Percentiles rank a stretch among this genome's conserved stretches.
Conservation (phyloP, 768 basidiomycete species). For the Sutorius australiensis region DNA sequence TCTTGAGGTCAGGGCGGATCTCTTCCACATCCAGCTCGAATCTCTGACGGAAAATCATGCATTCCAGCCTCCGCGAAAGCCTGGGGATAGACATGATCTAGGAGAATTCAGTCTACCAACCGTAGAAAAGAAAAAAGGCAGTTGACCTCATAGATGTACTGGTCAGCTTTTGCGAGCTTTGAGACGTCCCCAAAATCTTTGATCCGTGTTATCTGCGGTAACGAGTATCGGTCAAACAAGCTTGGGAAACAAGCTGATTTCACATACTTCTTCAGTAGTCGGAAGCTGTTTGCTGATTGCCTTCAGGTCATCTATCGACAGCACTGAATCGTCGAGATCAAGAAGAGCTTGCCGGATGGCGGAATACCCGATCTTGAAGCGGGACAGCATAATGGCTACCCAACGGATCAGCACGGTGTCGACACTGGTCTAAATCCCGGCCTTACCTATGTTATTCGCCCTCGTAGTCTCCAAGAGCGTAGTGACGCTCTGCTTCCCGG, state of each 20-base stretch:
- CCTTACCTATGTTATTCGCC: constrained; percentile 78
- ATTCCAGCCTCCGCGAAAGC: constrained; percentile 66
- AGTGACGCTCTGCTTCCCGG: constrained; percentile 57
- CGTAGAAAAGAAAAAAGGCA: not conserved
- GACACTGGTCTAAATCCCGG: not conserved
- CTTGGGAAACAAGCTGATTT: not conserved
- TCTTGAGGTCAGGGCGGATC: constrained; percentile 75
- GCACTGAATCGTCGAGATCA: constrained; percentile 60
- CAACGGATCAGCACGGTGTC: constrained; percentile 2
- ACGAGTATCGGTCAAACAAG: not conserved
- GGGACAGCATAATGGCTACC: constrained; percentile 78
- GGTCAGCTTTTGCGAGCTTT: constrained; percentile 79
- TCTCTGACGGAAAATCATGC: constrained; percentile 81
- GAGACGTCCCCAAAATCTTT: constrained; percentile 66
- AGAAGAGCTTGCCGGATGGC: constrained; percentile 72
- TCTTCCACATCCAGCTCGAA: constrained; percentile 83
- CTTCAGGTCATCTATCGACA: constrained; percentile 74
- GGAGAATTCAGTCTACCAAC: constrained; percentile 2
- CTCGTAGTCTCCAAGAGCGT: constrained; percentile 77
- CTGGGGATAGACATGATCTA: constrained; percentile 80
- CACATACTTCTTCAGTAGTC: constrained; percentile 70
- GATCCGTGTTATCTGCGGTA: constrained; percentile 53
- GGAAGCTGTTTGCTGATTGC: constrained; percentile 74
- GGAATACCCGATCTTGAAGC: constrained; percentile 60
- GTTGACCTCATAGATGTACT: constrained; percentile 72